Evolutionary conservation across 345 rosid species (phyloP), one percentile per base, ranked within the genome.

Genomic region (Orychophragmus violaceus): DNA sequence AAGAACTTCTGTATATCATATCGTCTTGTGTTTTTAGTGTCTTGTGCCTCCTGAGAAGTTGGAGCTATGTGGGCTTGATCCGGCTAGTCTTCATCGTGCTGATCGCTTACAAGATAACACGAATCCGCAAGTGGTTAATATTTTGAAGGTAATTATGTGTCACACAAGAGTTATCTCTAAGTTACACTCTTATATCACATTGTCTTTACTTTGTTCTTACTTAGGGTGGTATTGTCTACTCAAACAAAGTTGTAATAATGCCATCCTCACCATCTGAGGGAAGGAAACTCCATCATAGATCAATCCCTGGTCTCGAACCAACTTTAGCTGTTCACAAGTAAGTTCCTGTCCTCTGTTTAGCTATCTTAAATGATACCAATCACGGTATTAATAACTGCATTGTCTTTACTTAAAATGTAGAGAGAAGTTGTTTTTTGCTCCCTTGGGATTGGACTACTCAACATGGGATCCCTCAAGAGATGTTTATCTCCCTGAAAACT

Each of bases 81-180:
- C 95, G 74, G 69, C 55, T 68, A 75, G 78, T 67, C 90, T 90
- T 74, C 79, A 87, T 48, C 90, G 97, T 54, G 77, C 77, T 73
- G 97, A 87, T 77, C 97, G 97, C 71, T 77, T 90, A 63, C 95
- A 90, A 79, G 97, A 90, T 77, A 75, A 82, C 70, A 58, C 69
- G 18, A 82, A 83, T 68, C 67, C 83, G 33, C 78, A 81, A 51
- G 77, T 84, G 27, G 82, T 82, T 57, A 90, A 90, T 75, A 61
- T 85, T 49, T 66, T 90, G 69, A 90, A 90, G 91, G 97, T 85
- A 71, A 76, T n/a, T n/a, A n/a, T n/a, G 39, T 35, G 42, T 42
- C 5, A 10, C 12, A 30, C 45, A 41, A 51, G 32, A 63, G 19
- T 12, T 4, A 29, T 52, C 13, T 41, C 28, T 22, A 23, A 8